Percentiles rank a stretch among this genome's conserved stretches.
These are phyloP conservation scores for Herpetomonas samuelpessoai DNA, from an alignment of 208 protist species.

Conservation along the genomic window DNA sequence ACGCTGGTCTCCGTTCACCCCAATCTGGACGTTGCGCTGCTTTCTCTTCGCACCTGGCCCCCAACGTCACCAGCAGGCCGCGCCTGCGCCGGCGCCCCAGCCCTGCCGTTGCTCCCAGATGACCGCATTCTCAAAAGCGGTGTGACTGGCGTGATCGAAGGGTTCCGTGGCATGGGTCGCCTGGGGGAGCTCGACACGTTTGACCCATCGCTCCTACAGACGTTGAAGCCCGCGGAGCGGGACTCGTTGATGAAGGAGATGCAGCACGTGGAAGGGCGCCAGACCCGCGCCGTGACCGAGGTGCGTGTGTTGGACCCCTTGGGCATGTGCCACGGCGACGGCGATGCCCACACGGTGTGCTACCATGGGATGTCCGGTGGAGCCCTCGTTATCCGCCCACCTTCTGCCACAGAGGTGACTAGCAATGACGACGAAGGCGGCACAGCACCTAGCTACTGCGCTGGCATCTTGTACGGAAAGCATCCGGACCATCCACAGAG, in stretches of 20 bases:
- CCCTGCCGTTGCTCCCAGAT: background rate
- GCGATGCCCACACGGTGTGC: constrained; percentile 27
- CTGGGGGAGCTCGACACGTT: constrained; percentile 77
- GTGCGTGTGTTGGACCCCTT: constrained; percentile 40
- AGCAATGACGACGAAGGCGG: background rate
- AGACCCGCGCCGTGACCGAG: constrained; percentile 17
- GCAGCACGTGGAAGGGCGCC: constrained; percentile 61
- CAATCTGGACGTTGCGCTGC: constrained; percentile 48
- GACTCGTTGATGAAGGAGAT: constrained; percentile 51
- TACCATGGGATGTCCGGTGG: constrained; percentile 83
- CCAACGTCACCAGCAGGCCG: background rate
- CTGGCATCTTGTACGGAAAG: background rate
- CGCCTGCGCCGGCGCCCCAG: background rate
- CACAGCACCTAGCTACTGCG: background rate
- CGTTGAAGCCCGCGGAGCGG: constrained; percentile 34
- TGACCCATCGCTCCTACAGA: constrained; percentile 61
- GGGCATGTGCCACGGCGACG: constrained; percentile 52
- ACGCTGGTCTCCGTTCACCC: constrained; percentile 57
- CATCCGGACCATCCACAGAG: background rate
- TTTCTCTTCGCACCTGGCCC: constrained; percentile 17
- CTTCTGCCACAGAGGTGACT: no score
- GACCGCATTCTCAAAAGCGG: constrained; percentile 7
- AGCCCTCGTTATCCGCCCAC: constrained; percentile 27
- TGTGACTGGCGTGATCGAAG: constrained; percentile 15
- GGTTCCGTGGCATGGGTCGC: constrained; percentile 54